Evolutionary conservation across 192 early-diverging fungal species (phyloP).

Genomic region (Backusella sp.): DNA sequence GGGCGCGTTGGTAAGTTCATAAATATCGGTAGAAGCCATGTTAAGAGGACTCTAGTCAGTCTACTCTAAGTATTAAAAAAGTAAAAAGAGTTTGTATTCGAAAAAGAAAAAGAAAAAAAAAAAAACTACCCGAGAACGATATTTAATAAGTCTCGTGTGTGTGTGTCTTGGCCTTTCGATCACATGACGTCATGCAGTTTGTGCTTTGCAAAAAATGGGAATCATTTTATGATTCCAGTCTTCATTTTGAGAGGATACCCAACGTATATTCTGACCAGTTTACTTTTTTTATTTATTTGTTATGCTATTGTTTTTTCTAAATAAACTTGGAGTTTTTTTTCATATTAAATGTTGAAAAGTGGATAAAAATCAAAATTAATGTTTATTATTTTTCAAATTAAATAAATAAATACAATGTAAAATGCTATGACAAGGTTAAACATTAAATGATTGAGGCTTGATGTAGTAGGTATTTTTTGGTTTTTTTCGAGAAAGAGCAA

Average conservation of each 20-base stretch:
- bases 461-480: neutral
- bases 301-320: too few relatives aligned
- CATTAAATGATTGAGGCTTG: neutral
- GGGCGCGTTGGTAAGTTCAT: conserved; percentile 66
- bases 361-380: neutral
- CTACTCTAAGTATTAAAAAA: conserved; percentile 32
- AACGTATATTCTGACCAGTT: too few relatives aligned
- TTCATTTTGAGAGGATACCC: too few relatives aligned
- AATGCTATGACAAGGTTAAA: neutral
- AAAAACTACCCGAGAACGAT: neutral
- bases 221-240: too few relatives aligned
- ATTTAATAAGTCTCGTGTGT: neutral
- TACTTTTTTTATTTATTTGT: too few relatives aligned
- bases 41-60: conserved; percentile 59
- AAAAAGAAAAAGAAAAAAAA: neutral
- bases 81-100: neutral
- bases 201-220: too few relatives aligned
- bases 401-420: neutral
- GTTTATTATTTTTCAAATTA: neutral
- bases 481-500: neutral
- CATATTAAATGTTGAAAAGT: neutral
- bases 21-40: conserved; percentile 53
- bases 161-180: neutral
- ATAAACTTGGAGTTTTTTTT: too few relatives aligned
- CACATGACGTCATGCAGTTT: neutral